Base-by-base conservation (phyloP, 1,284 basidiomycete genomes). In the Ceratobasidium sp. region DNA sequence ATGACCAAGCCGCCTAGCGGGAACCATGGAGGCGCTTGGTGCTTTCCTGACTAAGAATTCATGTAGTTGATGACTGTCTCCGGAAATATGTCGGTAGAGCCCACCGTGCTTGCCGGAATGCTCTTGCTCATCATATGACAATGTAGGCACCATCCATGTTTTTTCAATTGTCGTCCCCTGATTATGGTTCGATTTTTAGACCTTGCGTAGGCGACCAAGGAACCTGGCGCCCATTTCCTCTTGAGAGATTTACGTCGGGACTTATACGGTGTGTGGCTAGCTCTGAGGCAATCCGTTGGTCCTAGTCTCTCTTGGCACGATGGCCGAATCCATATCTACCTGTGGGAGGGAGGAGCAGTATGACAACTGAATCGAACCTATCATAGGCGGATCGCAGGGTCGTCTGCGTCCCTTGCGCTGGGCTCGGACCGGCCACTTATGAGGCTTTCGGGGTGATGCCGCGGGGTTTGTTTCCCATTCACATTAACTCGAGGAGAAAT, bases 71-170 rank as follows among this genome's bases (percentile, higher is more conserved):
- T n/a, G n/a, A n/a, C n/a, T n/a, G n/a, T n/a, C n/a, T n/a, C n/a
- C n/a, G n/a, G n/a, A n/a, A n/a, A n/a, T n/a, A n/a, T n/a, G n/a
- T n/a, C n/a, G n/a, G n/a, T n/a, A n/a, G n/a, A n/a, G n/a, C n/a
- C n/a, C n/a, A n/a, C n/a, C n/a, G n/a, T n/a, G n/a, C n/a, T n/a
- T n/a, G n/a, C n/a, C n/a, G n/a, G n/a, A n/a, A 49, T 55, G 21
- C 21, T 55, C 6, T 21, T 35, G 21, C 26, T 67, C 26, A 55
- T 67, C 11, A 41, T 55, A 13, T 67, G 50, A n/a, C 64, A 67
- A 54, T 67, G 64, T 67, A 38, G 26, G 64, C n/a, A n/a, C n/a
- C n/a, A n/a, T n/a, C n/a, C n/a, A n/a, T n/a, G n/a, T n/a, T n/a
- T 18, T n/a, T 35, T 41, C 21, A n/a, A 18, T 41, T 13, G 6